Conservation (phyloP, 1,284 basidiomycete genomes). For the Trametes versicolor region DNA sequence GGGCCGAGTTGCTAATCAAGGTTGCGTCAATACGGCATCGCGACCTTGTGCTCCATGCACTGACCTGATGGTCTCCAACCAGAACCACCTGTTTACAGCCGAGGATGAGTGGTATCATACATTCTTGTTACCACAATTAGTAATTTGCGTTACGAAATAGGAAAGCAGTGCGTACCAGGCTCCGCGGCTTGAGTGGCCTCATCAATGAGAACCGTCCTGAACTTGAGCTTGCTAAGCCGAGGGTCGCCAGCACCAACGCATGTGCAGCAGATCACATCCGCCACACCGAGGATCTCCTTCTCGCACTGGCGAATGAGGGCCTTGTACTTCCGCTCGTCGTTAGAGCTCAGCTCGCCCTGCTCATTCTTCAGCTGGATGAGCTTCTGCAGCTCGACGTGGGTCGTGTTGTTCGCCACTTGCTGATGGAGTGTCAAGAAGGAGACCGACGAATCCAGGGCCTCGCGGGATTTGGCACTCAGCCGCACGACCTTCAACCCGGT, state of each 20-base stretch:
- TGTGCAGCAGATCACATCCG: conserved; percentile 98
- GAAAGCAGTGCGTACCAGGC: conserved; percentile 72
- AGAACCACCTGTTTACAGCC: conserved; percentile 99
- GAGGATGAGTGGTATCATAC: conserved; percentile 98
- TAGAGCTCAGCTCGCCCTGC: conserved; percentile 95
- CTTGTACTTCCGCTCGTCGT: conserved; percentile 98
- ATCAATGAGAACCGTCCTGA: conserved; percentile 97
- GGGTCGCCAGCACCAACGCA: conserved; percentile 99
- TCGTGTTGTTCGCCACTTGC: conserved; percentile 96
- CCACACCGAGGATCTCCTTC: conserved; percentile 94
- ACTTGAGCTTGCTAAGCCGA: conserved; percentile 95
- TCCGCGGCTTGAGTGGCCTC: conserved; percentile 99
- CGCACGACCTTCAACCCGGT: conserved; percentile 98
- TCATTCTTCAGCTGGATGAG: conserved; percentile 97
- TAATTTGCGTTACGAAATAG: background rate
- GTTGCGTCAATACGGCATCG: conserved; percentile 25
- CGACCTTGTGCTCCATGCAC: conserved; percentile 28
- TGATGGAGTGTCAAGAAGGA: conserved; percentile 96
- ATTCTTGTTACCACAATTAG: conserved; percentile 65
- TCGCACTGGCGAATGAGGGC: conserved; percentile 94
- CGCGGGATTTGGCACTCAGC: conserved; percentile 96
- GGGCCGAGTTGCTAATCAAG: conserved; percentile 88
- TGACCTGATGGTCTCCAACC: conserved; percentile 93
- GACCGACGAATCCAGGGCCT: conserved; percentile 95
- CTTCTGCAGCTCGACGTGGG: conserved; percentile 96